These are phyloP conservation scores for Macadamia integrifolia DNA, from an alignment of 164 flowering plant species.

Conservation along the genomic window DNA sequence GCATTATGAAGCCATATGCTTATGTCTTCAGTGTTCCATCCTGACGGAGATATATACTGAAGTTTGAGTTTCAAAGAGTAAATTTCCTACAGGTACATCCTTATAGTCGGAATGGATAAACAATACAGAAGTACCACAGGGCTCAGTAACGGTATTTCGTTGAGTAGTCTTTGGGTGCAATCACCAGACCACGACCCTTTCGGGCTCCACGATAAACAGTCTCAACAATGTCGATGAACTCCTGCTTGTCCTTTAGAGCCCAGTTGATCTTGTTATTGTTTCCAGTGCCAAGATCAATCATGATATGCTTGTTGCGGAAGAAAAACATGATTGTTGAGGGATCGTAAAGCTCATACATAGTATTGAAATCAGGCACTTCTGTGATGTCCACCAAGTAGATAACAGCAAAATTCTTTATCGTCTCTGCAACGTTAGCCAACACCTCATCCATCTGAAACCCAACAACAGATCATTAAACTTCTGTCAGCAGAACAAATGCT, in stretches of 20 bases:
- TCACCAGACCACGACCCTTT: constrained; percentile 92
- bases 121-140: no score
- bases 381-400: constrained; percentile 89
- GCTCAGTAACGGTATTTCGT: constrained; percentile 85
- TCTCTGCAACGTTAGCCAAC: constrained; percentile 87
- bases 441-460: constrained; percentile 86
- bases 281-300: constrained; percentile 95
- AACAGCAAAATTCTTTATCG: constrained; percentile 87
- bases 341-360: constrained; percentile 92
- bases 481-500: no score
- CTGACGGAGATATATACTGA: no score
- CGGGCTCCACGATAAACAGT: constrained; percentile 92
- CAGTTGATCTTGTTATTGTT: constrained; percentile 98
- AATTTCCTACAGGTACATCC: no score
- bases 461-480: background rate
- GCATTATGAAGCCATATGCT: no score
- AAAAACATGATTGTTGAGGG: constrained; percentile 95
- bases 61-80: no score
- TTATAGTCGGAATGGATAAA: no score
- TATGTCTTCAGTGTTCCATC: no score
- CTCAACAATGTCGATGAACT: constrained; percentile 89
- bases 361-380: constrained; percentile 93
- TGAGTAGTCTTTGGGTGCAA: constrained; percentile 95
- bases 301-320: constrained; percentile 94
- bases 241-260: constrained; percentile 97